Evolutionary conservation across 257 asterid genomes (phyloP), one percentile per base, ranked within the genome.

Genomic region (Paulownia fortunei): DNA sequence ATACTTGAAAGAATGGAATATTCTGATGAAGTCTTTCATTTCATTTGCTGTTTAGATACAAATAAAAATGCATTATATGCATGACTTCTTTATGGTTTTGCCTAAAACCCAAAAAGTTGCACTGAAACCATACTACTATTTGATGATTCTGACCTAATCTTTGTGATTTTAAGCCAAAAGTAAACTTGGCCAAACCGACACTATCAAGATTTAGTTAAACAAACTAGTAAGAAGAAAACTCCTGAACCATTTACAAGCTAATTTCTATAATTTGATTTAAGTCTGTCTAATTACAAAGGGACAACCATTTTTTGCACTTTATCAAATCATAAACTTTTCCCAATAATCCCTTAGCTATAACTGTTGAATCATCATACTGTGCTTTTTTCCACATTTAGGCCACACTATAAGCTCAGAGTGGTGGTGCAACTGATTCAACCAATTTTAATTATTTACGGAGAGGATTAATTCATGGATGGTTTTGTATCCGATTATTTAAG

Each of bases 251-350:
- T 16, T 70, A 19, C 24, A 58, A 41, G 27, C 26, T 39, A 58
- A 24, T 21, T 12, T 59, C 39, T 11, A 44, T 34, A 61, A 47
- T 27, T 61, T 46, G 8, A 47, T 21, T 36, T 49, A 44, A 54
- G 27, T 58, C 37, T 39, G 61, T 59, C 51, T 74, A 59, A 62
- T 74, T 59, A 62, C 51, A 32, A 56, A 24, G 56, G 32, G 69
- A 24, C 69, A 58, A 4, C 21, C 44, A 27, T 55, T 15, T 19
- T 18, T 39, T 27, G 37, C 11, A 41, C 59, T 41, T 23, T 21
- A 73, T 59, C 54, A 23, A 36, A 39, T 56, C 77, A 56, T 26
- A 12, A 6, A 32, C 23, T 30, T 62, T 32, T 63, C 47, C 7
- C n/a, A 5, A 2, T 18, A 8, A 63, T 42, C 5, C 24, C 7